Conservation (phyloP, 306 rosid genomes). For the Quillaja saponaria region DNA sequence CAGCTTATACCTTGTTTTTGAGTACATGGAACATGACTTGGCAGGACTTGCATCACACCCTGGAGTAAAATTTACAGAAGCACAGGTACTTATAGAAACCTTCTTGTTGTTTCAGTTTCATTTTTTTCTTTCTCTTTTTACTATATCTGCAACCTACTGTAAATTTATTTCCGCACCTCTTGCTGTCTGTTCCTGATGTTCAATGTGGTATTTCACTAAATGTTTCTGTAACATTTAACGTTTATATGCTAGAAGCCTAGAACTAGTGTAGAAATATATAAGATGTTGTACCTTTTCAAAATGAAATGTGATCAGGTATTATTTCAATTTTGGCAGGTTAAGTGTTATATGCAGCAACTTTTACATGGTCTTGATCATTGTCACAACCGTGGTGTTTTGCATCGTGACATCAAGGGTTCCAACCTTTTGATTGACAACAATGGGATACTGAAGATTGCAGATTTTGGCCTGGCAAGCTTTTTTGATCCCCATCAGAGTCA, state of each 20-base stretch:
- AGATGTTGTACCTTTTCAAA: not conserved
- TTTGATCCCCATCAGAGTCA: conserved; percentile 73
- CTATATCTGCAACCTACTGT: conserved; percentile 8
- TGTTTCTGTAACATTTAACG: not conserved
- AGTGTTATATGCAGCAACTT: conserved; percentile 95
- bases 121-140: not conserved
- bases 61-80: conserved; percentile 83
- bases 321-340: conserved; percentile 55
- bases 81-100: conserved; percentile 57
- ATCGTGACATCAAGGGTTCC: conserved; percentile 94
- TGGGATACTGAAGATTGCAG: conserved; percentile 83
- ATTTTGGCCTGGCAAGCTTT: conserved; percentile 88
- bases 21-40: conserved; percentile 96
- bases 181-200: not conserved
- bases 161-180: not conserved
- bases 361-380: conserved; percentile 83
- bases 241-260: not conserved
- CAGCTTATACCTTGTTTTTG: conserved; percentile 92
- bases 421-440: conserved; percentile 85
- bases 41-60: conserved; percentile 95
- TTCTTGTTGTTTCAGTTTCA: conserved; percentile 4
- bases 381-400: conserved; percentile 80
- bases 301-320: conserved; percentile 9
- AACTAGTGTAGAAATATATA: not conserved
- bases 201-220: conserved; percentile 10